Percentiles rank a stretch among this genome's conserved stretches.
Evolutionary conservation across 306 rosid species (phyloP).

Genomic region (Mimosa pudica): DNA sequence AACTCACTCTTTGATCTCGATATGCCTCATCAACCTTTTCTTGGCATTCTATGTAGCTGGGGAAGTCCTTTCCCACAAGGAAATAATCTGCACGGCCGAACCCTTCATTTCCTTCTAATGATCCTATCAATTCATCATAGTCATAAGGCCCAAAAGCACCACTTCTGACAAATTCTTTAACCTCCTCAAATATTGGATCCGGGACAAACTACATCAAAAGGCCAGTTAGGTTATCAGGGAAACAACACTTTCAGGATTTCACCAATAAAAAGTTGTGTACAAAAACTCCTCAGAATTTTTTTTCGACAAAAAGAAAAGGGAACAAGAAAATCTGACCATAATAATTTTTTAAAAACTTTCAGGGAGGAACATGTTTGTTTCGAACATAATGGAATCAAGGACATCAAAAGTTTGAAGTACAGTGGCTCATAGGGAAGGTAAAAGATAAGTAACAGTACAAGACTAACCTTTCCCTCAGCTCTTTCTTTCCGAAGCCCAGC

Average conservation of each 20-base stretch:
- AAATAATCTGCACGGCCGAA: constrained; percentile 93
- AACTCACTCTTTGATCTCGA: constrained; percentile 70
- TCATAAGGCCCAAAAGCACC: constrained; percentile 81
- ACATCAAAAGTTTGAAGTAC: constrained; percentile 10
- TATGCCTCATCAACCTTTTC: constrained; percentile 89
- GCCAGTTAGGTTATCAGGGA: constrained; percentile 22
- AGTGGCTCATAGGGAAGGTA: constrained; percentile 13
- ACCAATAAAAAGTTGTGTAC: constrained; percentile 16
- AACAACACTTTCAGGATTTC: constrained; percentile 17
- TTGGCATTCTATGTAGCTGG: constrained; percentile 94
- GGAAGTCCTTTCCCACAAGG: constrained; percentile 98
- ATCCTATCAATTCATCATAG: constrained; percentile 78
- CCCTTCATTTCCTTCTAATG: constrained; percentile 94
- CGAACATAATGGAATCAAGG: constrained; percentile 27
- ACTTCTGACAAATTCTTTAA: constrained; percentile 74
- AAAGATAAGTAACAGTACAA: constrained; percentile 7
- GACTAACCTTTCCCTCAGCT: constrained; percentile 89
- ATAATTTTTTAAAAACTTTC: constrained; percentile 18
- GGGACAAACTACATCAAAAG: constrained; percentile 72
- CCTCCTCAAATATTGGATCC: constrained; percentile 92
- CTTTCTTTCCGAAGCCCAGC: constrained; percentile 89
- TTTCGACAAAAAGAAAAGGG: not conserved
- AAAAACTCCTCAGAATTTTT: not conserved
- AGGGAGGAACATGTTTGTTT: not conserved
- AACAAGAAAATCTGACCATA: constrained; percentile 4